Conservation (phyloP, 129 eudicot species). For the Flaveria sonorensis region DNA sequence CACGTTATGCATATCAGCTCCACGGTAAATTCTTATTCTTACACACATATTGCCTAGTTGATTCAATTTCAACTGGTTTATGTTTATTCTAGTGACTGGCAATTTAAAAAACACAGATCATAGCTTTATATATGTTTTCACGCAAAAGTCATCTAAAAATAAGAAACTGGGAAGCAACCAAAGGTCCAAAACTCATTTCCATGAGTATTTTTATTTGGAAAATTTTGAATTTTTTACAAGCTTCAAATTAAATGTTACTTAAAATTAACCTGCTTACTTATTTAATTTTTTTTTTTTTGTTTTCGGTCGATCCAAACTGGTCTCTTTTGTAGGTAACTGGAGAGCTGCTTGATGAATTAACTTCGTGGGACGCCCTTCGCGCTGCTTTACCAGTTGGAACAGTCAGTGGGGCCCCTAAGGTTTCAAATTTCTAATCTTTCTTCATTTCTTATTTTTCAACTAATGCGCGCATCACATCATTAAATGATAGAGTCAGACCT, state of each 20-base stretch:
- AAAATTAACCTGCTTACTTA: neutral
- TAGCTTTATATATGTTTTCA: slow-evolving; percentile 1
- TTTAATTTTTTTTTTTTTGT: neutral
- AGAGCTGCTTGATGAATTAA: slow-evolving; percentile 71
- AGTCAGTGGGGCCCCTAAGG: slow-evolving; percentile 99
- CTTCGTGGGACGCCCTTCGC: slow-evolving; percentile 95
- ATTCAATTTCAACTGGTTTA: neutral
- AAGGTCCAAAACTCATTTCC: neutral
- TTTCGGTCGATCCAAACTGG: neutral
- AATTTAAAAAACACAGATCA: slow-evolving; percentile 1
- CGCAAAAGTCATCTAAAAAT: neutral
- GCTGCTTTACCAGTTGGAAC: slow-evolving; percentile 99
- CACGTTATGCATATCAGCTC: slow-evolving; percentile 99
- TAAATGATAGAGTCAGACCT: neutral
- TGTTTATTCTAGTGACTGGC: neutral
- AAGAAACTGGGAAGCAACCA: neutral
- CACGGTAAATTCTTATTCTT: slow-evolving; percentile 58
- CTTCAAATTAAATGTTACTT: slow-evolving; percentile 5
- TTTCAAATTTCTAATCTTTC: slow-evolving; percentile 24
- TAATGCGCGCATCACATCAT: neutral
- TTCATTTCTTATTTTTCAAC: neutral
- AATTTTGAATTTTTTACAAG: neutral
- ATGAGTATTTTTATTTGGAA: neutral
- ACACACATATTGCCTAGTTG: slow-evolving; percentile 3
- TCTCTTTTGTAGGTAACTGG: slow-evolving; percentile 76